Conservation (phyloP, 805 yeast species). For the Cyberlindnera sargentensis region DNA sequence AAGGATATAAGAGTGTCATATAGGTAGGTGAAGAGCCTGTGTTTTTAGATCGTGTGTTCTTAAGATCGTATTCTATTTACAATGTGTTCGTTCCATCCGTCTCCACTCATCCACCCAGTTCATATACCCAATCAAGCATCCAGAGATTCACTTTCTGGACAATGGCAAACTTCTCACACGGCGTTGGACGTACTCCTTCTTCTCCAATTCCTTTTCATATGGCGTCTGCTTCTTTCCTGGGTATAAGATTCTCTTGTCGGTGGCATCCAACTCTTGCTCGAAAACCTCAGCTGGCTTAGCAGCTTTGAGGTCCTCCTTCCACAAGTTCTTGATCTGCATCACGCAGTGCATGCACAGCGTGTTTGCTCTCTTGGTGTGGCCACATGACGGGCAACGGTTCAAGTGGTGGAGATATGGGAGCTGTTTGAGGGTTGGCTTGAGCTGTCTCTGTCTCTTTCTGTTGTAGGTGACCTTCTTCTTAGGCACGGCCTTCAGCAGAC, state of each 20-base stretch:
- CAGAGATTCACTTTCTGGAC: slow-evolving; percentile 24
- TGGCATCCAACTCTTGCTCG: slow-evolving; percentile 36
- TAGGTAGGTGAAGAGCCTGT: no score
- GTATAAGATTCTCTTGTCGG: slow-evolving; percentile 60
- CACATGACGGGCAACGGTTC: slow-evolving; percentile 93
- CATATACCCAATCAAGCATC: slow-evolving; percentile 1
- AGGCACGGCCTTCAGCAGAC: slow-evolving; percentile 84
- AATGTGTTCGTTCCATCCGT: no score
- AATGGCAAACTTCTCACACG: slow-evolving; percentile 52
- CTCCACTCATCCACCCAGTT: background rate
- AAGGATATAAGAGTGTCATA: no score
- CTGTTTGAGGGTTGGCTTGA: slow-evolving; percentile 80
- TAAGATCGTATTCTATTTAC: no score
- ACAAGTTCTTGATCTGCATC: slow-evolving; percentile 65
- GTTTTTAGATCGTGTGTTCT: no score
- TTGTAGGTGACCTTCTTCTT: slow-evolving; percentile 87
- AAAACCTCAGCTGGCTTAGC: slow-evolving; percentile 16
- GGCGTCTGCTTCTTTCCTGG: slow-evolving; percentile 60
- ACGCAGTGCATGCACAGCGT: slow-evolving; percentile 92
- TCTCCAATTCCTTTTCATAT: slow-evolving; percentile 37
- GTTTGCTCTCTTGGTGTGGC: slow-evolving; percentile 84
- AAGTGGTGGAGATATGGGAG: slow-evolving; percentile 67
- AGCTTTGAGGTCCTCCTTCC: slow-evolving; percentile 43
- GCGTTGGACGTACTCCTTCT: slow-evolving; percentile 47
- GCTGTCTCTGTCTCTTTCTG: slow-evolving; percentile 76